These are phyloP conservation scores for Monosporascus sp. DNA, from an alignment of 2,329 filamentous ascomycete species.

Conservation along the genomic window DNA sequence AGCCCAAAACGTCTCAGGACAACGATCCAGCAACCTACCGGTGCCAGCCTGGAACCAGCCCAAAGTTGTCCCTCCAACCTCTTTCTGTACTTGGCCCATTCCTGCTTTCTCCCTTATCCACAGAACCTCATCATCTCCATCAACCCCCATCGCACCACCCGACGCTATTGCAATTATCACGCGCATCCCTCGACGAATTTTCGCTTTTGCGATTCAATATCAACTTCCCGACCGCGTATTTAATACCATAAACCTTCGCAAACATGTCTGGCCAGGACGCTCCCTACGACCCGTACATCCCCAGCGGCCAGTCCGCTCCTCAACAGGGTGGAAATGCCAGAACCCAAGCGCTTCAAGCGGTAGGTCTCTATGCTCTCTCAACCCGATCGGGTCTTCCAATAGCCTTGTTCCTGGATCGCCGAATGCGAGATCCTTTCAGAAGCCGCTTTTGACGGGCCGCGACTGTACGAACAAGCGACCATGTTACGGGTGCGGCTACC, in stretches of 20 bases:
- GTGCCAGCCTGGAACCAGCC: neutral
- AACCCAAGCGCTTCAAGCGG: constrained; percentile 71
- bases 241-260: constrained; percentile 8
- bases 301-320: constrained; percentile 53
- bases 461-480: neutral
- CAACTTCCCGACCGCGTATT: neutral
- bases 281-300: constrained; percentile 88
- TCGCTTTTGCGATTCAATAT: neutral
- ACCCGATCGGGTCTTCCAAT: constrained; percentile 8
- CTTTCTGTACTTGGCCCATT: neutral
- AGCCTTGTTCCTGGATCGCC: constrained; percentile 14
- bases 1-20: neutral
- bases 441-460: too few relatives aligned
- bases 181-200: neutral
- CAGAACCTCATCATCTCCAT: neutral
- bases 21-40: neutral
- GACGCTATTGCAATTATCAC: neutral
- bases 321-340: constrained; percentile 44
- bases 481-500: neutral
- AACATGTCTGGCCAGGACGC: constrained; percentile 51
- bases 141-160: neutral
- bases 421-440: constrained; percentile 3
- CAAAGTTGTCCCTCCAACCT: neutral
- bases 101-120: neutral
- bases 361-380: constrained; percentile 50